Evolutionary conservation across 140 eudicot species (phyloP), one percentile per base, ranked within the genome.

Genomic region (Senecio squalidus): DNA sequence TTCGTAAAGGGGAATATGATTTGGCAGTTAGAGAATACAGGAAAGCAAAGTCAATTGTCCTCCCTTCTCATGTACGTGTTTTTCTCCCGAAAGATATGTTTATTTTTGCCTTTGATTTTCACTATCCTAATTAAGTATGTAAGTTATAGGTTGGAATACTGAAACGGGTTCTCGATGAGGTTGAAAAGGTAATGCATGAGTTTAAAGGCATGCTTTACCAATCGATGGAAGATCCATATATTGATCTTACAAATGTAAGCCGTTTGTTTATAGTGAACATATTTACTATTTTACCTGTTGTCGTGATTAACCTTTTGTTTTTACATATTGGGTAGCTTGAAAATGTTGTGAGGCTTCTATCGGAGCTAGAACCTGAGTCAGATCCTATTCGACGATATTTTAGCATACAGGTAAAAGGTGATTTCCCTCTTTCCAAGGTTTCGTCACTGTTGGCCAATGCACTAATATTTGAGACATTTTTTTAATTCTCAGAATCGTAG

Each of bases 11-110:
- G 16, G 97, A 89, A 76, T 80, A 80, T 76, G 97, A 89, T 70
- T 76, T 89, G 80, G 97, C 94, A 9, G 97, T 89, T 17, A 80
- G 97, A 81, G 97, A 89, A 79, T 89, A 89, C 71, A 73, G 80
- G 67, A 89, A 89, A 89, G 97, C 97, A 47, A 89, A 89, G 73
- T 89, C 97, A 39, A 89, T 89, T 69, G 97, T 77, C 33, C 87
- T 89, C 44, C 97, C 97, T 69, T 80, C 93, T 60, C 94, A 89
- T 85, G 97, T 89, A 87, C 64, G 45, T n/a, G 6, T 60, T 15
- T 26, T 55, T 30, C 18, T 45, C 11, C 6, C n/a, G 10, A 7
- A 43, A 21, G 1, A 30, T 45, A 9, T 17, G 43, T 60, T 45
- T 40, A 44, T 44, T 41, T 27, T 60, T 28, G n/a, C n/a, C n/a